Conservation (phyloP, 2,329 filamentous ascomycete species). For the Colletotrichum sp. region DNA sequence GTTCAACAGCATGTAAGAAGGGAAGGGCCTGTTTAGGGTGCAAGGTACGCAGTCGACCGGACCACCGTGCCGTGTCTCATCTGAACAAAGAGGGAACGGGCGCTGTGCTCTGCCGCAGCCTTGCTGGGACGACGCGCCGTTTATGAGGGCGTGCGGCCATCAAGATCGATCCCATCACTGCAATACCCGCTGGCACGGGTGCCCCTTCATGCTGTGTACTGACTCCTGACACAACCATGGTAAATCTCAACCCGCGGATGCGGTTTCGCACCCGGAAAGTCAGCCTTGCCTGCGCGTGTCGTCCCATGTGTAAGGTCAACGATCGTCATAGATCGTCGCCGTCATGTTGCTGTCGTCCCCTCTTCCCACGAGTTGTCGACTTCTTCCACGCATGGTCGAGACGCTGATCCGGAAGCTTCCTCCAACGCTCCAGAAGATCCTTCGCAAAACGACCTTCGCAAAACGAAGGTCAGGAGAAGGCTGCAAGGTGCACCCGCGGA, state of each 20-base stretch:
- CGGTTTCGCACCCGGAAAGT: background rate
- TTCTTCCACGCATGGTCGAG: background rate
- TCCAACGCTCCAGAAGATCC: background rate
- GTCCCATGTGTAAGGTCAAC: background rate
- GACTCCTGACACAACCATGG: background rate
- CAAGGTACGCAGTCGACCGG: background rate
- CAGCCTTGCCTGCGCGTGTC: background rate
- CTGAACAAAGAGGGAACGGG: background rate
- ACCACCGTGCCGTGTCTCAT: conserved; percentile 6
- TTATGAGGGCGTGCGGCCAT: background rate
- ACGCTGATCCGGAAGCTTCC: conserved; percentile 13
- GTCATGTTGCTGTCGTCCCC: background rate
- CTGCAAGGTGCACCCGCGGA: background rate
- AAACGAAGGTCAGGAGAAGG: background rate
- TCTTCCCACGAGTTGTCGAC: background rate
- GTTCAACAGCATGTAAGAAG: background rate
- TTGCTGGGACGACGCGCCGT: conserved; percentile 5
- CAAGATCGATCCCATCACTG: background rate
- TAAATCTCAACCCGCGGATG: background rate
- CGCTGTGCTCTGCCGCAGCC: background rate
- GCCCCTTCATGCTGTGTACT: background rate
- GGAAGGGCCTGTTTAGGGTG: background rate
- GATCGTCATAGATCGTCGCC: conserved; percentile 13
- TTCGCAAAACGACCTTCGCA: background rate
- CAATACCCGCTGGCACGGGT: background rate